Percentiles rank a stretch among this genome's conserved stretches.
phyloP scores from a whole-genome alignment of 2,329 filamentous ascomycete species.

The Aspergillus thermomutatus region DNA sequence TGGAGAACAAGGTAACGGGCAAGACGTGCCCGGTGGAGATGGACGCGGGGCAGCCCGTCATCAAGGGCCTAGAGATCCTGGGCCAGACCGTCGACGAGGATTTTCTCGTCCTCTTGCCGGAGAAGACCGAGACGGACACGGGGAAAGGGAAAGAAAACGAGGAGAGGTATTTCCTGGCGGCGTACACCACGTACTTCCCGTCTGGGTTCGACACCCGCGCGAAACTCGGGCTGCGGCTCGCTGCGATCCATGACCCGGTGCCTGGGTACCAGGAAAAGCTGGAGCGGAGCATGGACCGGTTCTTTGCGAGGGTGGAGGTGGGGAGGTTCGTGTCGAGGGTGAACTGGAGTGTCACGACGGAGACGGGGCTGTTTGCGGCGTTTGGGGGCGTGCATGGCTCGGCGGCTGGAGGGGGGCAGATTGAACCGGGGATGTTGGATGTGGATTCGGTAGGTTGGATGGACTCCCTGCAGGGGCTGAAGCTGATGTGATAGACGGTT shows the following conservation, averaged over 20 bases:
- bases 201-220: slow-evolving; percentile 55
- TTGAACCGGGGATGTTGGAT: slow-evolving; percentile 40
- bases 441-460: slow-evolving; percentile 44
- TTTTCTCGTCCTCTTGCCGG: slow-evolving; percentile 56
- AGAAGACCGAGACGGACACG: slow-evolving; percentile 17
- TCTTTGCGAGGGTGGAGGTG: slow-evolving; percentile 53
- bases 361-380: slow-evolving; percentile 39
- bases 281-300: slow-evolving; percentile 59
- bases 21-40: slow-evolving; percentile 39
- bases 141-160: slow-evolving; percentile 17
- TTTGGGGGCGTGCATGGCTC: slow-evolving; percentile 34
- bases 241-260: slow-evolving; percentile 57
- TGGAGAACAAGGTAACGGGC: slow-evolving; percentile 47
- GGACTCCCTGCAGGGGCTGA: no score
- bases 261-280: slow-evolving; percentile 57
- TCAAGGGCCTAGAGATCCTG: slow-evolving; percentile 44
- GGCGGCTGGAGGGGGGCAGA: slow-evolving; percentile 19
- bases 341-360: slow-evolving; percentile 49
- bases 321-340: slow-evolving; percentile 54
- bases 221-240: slow-evolving; percentile 53
- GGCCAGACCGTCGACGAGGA: slow-evolving; percentile 57
- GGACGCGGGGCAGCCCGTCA: background rate
- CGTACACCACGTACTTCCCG: slow-evolving; percentile 56
- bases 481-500: slow-evolving; percentile 38
- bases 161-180: slow-evolving; percentile 53